Evolutionary conservation across 345 rosid species (phyloP).

Genomic region (Theobroma cacao): DNA sequence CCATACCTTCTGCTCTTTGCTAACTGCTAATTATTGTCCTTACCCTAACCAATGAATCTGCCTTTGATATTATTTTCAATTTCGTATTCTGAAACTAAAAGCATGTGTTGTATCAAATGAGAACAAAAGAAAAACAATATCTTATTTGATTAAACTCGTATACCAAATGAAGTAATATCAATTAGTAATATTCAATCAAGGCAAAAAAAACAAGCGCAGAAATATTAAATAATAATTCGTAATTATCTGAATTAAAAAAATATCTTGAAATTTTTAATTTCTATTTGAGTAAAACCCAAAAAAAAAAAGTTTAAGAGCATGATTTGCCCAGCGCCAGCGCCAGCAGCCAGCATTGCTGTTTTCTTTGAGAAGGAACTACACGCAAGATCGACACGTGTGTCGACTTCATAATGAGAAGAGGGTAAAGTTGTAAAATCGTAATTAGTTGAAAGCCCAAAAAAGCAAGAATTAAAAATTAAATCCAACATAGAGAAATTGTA

Average conservation of each 20-base stretch:
- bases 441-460: neutral
- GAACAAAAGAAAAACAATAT: neutral
- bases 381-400: too few relatives aligned
- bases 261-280: too few relatives aligned
- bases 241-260: too few relatives aligned
- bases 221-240: neutral
- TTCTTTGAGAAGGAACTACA: too few relatives aligned
- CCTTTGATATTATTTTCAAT: neutral
- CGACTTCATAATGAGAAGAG: neutral
- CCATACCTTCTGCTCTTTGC: neutral
- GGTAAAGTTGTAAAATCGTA: neutral
- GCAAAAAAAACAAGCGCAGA: neutral
- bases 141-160: too few relatives aligned
- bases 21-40: neutral
- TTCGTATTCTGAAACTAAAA: too few relatives aligned
- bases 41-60: neutral
- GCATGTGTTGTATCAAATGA: too few relatives aligned
- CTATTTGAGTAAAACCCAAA: too few relatives aligned
- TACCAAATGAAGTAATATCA: too few relatives aligned
- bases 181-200: neutral
- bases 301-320: too few relatives aligned
- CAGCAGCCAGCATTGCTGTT: too few relatives aligned
- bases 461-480: neutral
- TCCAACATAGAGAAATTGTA: slow-evolving; percentile 1
- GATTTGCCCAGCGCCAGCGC: too few relatives aligned